Conservation (phyloP, 352 stramenopile species). For the Aphanomyces astaci region DNA sequence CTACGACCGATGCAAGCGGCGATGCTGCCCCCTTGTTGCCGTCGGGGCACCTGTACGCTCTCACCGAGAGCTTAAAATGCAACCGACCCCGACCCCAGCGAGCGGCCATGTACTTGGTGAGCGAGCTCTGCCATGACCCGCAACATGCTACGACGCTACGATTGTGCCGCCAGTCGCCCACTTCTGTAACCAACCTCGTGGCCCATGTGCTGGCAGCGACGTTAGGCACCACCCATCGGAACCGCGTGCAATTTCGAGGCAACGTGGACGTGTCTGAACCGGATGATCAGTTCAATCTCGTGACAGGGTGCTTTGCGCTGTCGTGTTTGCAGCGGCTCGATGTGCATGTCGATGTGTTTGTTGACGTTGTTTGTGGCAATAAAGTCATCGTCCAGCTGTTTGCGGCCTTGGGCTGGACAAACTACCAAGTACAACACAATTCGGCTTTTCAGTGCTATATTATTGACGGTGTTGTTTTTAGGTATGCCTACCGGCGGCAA, state of each 20-base stretch:
- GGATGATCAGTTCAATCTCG: neutral
- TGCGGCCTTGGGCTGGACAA: slow-evolving; percentile 3
- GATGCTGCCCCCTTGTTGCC: neutral
- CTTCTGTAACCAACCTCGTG: neutral
- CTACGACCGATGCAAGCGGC: neutral
- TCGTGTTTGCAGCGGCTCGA: neutral
- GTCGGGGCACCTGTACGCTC: neutral
- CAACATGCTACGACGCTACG: neutral
- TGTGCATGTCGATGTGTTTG: neutral
- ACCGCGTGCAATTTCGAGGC: neutral
- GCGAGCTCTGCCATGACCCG: neutral
- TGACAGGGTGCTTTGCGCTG: neutral
- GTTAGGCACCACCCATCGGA: slow-evolving; percentile 1
- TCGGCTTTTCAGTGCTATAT: neutral
- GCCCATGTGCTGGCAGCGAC: neutral
- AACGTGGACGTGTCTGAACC: neutral
- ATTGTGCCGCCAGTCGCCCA: neutral
- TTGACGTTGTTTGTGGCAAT: neutral
- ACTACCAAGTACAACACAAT: neutral
- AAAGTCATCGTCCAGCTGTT: slow-evolving; percentile 16
- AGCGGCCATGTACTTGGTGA: slow-evolving; percentile 7
- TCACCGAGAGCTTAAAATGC: slow-evolving; percentile 16
- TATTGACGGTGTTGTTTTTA: no score
- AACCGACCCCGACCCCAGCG: neutral
- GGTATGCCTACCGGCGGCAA: neutral